Evolutionary conservation across 495 filamentous ascomycete species (phyloP), one percentile per base, ranked within the genome.

Genomic region (Haplographium delicatum): DNA sequence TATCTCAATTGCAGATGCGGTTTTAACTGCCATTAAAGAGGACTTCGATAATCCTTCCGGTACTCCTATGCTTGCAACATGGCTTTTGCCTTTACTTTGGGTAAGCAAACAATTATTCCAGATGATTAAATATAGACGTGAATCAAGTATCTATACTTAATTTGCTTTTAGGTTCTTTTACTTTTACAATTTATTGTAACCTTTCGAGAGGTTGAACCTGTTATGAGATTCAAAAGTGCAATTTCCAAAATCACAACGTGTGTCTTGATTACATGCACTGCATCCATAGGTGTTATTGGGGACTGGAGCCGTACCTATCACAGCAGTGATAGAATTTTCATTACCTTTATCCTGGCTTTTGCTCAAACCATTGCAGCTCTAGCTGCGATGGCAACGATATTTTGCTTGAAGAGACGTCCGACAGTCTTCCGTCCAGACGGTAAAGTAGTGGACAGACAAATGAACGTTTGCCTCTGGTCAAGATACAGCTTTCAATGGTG

Each of bases 401-500:
- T 68, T 28, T 62, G 63, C 60, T 50, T 75, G 44, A 85, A 84
- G 7, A 74, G 86, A 35, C 72, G 86, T 15, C 86, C 86, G 4
- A 70, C 80, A 41, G 78, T 90, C 33, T 79, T 66, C 30, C 72
- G 70, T 47, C 54, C 73, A 13, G 82, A 76, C 27, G 62, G 73
- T 39, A 51, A 70, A 7, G 81, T 90, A 6, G 86, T 89, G 58
- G 66, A 70, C 27, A 72, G 83, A 60, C 70, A 68, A 39, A 83
- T 81, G 0, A 72, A 65, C 9, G 81, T 79, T 65, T 79, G 40
- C 73, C 67, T 37, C 19, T 24, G 40, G 40, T 39, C 35, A 6
- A 43, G 82, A 18, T 82, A 78, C 60, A 85, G 73, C 5, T 88
- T 79, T 55, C 59, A 60, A 35, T 90, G 85, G 85, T 73, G 75